These are phyloP conservation scores for Irpex sp. DNA, from an alignment of 1,284 basidiomycete species.

Conservation along the genomic window DNA sequence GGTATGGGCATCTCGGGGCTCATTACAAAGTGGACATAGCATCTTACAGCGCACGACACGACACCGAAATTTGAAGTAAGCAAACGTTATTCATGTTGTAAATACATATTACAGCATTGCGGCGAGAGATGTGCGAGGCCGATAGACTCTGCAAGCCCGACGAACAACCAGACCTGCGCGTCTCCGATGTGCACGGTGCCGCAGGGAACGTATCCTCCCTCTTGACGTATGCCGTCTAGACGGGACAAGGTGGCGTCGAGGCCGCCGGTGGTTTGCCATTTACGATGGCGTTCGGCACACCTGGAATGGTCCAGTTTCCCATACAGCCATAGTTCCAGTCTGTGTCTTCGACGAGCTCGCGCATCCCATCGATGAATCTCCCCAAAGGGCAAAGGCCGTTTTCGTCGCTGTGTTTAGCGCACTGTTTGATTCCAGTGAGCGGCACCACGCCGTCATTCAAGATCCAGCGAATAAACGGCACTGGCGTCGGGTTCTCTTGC, in stretches of 20 bases:
- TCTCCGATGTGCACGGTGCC: too few relatives aligned
- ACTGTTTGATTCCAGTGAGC: conserved; percentile 31
- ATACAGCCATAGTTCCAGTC: conserved; percentile 22
- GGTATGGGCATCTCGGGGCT: too few relatives aligned
- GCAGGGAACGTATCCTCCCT: too few relatives aligned
- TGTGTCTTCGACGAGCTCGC: conserved; percentile 22
- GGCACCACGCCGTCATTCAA: conserved; percentile 63
- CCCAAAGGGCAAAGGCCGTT: conserved; percentile 21
- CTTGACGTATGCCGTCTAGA: neutral
- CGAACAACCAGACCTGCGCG: too few relatives aligned
- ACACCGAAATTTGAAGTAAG: too few relatives aligned
- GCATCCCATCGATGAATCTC: conserved; percentile 22
- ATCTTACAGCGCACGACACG: too few relatives aligned
- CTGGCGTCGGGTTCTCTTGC: conserved; percentile 4
- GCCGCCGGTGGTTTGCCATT: conserved; percentile 1
- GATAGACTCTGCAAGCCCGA: too few relatives aligned
- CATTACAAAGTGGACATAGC: too few relatives aligned
- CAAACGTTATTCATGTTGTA: too few relatives aligned
- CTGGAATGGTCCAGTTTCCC: conserved; percentile 19
- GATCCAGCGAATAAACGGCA: conserved; percentile 50
- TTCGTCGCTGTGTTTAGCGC: conserved; percentile 17
- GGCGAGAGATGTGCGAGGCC: too few relatives aligned
- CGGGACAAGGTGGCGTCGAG: neutral
- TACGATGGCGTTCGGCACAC: conserved; percentile 4
- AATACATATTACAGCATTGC: too few relatives aligned